Evolutionary conservation across 257 asterid genomes (phyloP).

Genomic region (Petunia secreta): DNA sequence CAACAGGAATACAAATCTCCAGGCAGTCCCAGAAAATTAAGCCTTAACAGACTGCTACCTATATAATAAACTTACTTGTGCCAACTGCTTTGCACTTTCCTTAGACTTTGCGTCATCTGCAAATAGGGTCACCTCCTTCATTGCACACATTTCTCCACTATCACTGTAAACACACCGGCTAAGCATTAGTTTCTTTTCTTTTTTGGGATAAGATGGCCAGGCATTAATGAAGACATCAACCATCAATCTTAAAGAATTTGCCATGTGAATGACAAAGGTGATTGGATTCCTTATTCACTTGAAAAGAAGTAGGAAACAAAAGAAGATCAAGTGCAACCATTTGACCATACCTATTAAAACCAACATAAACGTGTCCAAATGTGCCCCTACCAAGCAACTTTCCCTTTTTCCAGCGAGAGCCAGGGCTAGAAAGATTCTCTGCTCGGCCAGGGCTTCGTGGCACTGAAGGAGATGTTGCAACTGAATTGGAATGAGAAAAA

Average conservation of each 20-base stretch:
- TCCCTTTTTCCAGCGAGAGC: constrained; percentile 97
- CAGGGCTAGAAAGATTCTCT: constrained; percentile 81
- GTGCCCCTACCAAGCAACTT: constrained; percentile 63
- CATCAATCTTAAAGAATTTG: constrained; percentile 9
- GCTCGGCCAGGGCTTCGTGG: constrained; percentile 97
- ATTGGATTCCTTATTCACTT: constrained; percentile 20
- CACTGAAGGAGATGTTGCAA: constrained; percentile 85
- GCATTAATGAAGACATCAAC: constrained; percentile 12
- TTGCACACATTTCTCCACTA: constrained; percentile 98
- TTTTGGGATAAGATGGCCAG: constrained; percentile 14
- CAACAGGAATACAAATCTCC: constrained; percentile 12
- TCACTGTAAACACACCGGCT: constrained; percentile 49
- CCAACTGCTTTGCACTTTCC: constrained; percentile 96
- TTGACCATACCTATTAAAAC: constrained; percentile 69
- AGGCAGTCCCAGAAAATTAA: constrained; percentile 9
- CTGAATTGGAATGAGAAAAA: constrained; percentile 86
- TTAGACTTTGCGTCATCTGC: constrained; percentile 91
- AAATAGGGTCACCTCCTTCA: constrained; percentile 96
- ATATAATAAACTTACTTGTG: constrained; percentile 62
- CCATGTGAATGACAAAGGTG: constrained; percentile 19
- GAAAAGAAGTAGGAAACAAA: constrained; percentile 17
- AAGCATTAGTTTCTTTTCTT: background rate
- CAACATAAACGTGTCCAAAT: constrained; percentile 66
- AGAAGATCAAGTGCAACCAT: constrained; percentile 21
- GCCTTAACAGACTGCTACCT: constrained; percentile 7